Evolutionary conservation across 495 filamentous ascomycete species (phyloP).

Genomic region (Penicillium arizonense): DNA sequence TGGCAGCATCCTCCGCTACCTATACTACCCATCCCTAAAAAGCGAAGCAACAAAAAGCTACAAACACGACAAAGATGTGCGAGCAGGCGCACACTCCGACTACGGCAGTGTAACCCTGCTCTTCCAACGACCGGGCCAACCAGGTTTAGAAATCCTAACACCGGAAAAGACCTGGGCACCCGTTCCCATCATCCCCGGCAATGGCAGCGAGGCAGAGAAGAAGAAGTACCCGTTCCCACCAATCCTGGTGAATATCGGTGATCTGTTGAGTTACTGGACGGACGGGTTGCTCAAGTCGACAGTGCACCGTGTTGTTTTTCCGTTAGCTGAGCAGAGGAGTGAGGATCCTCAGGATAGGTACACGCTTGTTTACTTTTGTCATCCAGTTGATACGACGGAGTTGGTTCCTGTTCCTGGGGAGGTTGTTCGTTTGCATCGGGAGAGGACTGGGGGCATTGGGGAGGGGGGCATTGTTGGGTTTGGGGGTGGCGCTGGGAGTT

Average conservation of each 20-base stretch:
- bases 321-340: conserved; percentile 41
- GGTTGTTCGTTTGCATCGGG: conserved; percentile 43
- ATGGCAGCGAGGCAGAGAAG: conserved; percentile 19
- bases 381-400: conserved; percentile 70
- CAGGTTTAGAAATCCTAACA: conserved; percentile 81
- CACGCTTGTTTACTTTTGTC: conserved; percentile 89
- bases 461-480: conserved; percentile 36
- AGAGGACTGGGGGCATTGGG: conserved; percentile 22
- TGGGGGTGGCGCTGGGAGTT: conserved; percentile 36
- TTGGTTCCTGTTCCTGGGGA: conserved; percentile 75
- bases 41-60: conserved; percentile 30
- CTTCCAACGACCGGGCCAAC: conserved; percentile 78
- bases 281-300: conserved; percentile 79
- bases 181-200: conserved; percentile 42
- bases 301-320: conserved; percentile 86
- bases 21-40: conserved; percentile 67
- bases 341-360: conserved; percentile 68
- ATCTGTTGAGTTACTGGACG: conserved; percentile 90
- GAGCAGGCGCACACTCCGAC: conserved; percentile 67
- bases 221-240: conserved; percentile 61
- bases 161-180: conserved; percentile 45
- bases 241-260: conserved; percentile 90
- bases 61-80: conserved; percentile 53
- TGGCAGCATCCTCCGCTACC: conserved; percentile 75
- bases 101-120: conserved; percentile 68